Base-by-base conservation (phyloP, 768 basidiomycete genomes). In the Hydnomerulius pinastri region DNA sequence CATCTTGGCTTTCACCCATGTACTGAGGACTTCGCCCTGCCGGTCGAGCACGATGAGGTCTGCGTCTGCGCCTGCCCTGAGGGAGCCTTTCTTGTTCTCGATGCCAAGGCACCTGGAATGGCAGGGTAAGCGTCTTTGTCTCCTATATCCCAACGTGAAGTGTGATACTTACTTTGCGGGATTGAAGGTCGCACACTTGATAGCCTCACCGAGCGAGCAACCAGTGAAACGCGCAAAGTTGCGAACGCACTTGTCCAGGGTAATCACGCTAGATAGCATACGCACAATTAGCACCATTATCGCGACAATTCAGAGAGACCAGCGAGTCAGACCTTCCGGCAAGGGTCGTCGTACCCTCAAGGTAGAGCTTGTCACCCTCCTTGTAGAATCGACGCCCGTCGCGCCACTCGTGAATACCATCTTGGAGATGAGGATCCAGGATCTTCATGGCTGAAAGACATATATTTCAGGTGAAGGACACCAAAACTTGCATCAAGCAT, bases 391-490 rank as follows among this genome's bases (percentile, higher is more conserved):
- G 79, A 58, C 85, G 81, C 7, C 87, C 89, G 54, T 90, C 89
- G 13, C 93, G 84, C 91, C 93, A 96, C 59, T 87, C 83, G 62
- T 96, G 87, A 12, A 87, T 71, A 7, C 93, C 93, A 60, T 96
- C 92, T 38, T 79, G 76, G 17, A 94, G 78, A 59, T 87, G 76
- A 8, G 92, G 93, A 67, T 96, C 92, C 32, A 96, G 75, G 49
- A 92, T 84, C 60, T 86, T 86, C 83, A 90, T 87, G 8, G 90
- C 90, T 92, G 65, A 20, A 40, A 20, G 17, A 35, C 30, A 35
- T 12, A 8, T 20, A 17, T 10, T 27, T 30, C 5, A 39, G 38
- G n/a, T n/a, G n/a, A n/a, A n/a, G n/a, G n/a, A n/a, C n/a, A 24
- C 17, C 30, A 13, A 24, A 35, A 47, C 24, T 29, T 35, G 27